A percentile compares a stretch with the other conserved stretches of the same genome.
Conservation (phyloP, 1,284 basidiomycete genomes). For the Tilletiopsis washingtonensis region DNA sequence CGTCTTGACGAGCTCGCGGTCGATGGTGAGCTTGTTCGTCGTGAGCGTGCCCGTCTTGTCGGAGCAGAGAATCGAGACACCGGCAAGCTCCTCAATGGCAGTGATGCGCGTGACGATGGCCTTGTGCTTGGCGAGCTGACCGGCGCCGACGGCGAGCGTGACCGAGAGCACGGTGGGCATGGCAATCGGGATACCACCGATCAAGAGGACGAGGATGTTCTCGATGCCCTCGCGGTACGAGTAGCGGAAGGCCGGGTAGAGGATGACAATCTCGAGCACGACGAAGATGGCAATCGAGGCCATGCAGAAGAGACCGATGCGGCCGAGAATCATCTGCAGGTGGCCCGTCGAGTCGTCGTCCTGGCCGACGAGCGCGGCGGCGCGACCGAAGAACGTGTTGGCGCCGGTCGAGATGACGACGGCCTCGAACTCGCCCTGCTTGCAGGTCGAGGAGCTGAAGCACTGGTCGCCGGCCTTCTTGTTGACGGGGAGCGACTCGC, state of each 20-base stretch:
- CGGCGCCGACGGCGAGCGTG: conserved; percentile 38
- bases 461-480: conserved; percentile 20
- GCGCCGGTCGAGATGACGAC: conserved; percentile 34
- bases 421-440: conserved; percentile 22
- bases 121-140: conserved; percentile 33
- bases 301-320: conserved; percentile 57
- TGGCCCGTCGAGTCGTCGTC: conserved; percentile 94
- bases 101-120: conserved; percentile 36
- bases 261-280: conserved; percentile 47
- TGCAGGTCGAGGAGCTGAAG: conserved; percentile 16
- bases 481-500: conserved; percentile 34
- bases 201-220: conserved; percentile 60
- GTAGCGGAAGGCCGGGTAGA: conserved; percentile 51
- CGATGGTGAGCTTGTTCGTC: conserved; percentile 98
- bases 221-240: conserved; percentile 84
- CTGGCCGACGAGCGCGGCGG: conserved; percentile 54
- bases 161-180: conserved; percentile 49
- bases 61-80: conserved; percentile 32
- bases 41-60: conserved; percentile 58
- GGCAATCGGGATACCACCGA: conserved; percentile 44
- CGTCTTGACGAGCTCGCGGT: conserved; percentile 81
- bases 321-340: conserved; percentile 60
- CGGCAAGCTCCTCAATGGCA: conserved; percentile 37
- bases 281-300: conserved; percentile 52
- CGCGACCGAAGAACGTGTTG: conserved; percentile 48